Evolutionary conservation across 2,329 filamentous ascomycete species (phyloP).

Genomic region (Dothideomycetes sp.): DNA sequence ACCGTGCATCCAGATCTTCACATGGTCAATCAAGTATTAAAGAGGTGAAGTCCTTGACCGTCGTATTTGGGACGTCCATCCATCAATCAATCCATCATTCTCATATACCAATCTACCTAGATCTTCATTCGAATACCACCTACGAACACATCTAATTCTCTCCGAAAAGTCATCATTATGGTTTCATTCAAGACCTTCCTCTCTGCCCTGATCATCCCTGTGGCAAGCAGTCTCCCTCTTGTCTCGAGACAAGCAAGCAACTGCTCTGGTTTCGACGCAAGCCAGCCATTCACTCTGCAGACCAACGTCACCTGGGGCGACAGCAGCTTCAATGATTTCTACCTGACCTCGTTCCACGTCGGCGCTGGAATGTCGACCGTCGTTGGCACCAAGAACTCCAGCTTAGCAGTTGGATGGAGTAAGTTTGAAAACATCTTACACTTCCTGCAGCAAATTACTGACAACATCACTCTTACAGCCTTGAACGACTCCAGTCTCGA

Average conservation of each 20-base stretch:
- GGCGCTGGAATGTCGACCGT: slow-evolving; percentile 4
- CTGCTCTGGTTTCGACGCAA: slow-evolving; percentile 7
- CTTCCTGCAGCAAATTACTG: neutral
- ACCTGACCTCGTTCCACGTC: slow-evolving; percentile 6
- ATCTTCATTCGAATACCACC: no score
- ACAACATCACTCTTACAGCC: neutral
- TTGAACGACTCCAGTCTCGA: neutral
- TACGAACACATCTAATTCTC: no score
- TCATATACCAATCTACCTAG: no score
- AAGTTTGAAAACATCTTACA: neutral
- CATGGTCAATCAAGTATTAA: no score
- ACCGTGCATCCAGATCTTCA: no score
- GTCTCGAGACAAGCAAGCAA: neutral
- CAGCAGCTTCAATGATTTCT: neutral
- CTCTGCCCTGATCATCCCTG: slow-evolving; percentile 5
- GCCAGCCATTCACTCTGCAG: slow-evolving; percentile 11
- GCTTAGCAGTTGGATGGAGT: slow-evolving; percentile 3
- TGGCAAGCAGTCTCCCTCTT: slow-evolving; percentile 6
- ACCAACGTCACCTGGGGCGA: neutral
- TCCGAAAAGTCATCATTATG: no score
- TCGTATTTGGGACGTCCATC: no score
- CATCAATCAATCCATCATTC: no score
- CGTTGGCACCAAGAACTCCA: neutral
- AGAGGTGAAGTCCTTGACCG: no score
- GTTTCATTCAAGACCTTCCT: slow-evolving; percentile 8